phyloP scores from a whole-genome alignment of 73 alveolate genomes.

The Paramecium pentaurelia region DNA sequence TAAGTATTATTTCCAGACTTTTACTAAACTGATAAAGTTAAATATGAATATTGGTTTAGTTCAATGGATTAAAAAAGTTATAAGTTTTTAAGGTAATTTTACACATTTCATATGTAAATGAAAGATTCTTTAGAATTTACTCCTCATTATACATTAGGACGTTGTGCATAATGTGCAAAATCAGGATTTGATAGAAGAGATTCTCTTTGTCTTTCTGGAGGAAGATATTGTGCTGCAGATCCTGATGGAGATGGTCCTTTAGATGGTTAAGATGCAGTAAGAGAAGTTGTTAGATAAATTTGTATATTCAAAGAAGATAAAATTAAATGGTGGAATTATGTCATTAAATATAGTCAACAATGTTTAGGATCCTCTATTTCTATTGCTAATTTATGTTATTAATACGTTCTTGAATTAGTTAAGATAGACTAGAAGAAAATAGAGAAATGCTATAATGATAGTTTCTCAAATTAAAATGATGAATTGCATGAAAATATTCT shows the following conservation, averaged over 20 bases:
- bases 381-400: neutral
- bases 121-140: neutral
- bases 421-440: neutral
- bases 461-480: neutral
- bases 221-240: slow-evolving; percentile 61
- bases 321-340: slow-evolving; percentile 31
- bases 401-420: neutral
- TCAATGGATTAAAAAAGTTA: neutral
- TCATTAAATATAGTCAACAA: neutral
- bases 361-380: neutral
- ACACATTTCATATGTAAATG: slow-evolving; percentile 22
- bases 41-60: slow-evolving; percentile 19
- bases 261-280: slow-evolving; percentile 47
- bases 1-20: neutral
- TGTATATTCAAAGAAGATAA: neutral
- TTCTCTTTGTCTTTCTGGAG: slow-evolving; percentile 41
- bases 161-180: neutral
- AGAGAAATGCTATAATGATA: neutral
- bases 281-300: neutral
- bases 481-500: neutral
- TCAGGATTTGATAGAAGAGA: neutral
- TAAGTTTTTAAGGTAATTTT: neutral
- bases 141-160: neutral
- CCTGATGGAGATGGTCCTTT: slow-evolving; percentile 58
- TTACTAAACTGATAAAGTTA: neutral